Base-by-base conservation (phyloP, 2,329 filamentous ascomycete genomes). In the Scorias spongiosa region DNA sequence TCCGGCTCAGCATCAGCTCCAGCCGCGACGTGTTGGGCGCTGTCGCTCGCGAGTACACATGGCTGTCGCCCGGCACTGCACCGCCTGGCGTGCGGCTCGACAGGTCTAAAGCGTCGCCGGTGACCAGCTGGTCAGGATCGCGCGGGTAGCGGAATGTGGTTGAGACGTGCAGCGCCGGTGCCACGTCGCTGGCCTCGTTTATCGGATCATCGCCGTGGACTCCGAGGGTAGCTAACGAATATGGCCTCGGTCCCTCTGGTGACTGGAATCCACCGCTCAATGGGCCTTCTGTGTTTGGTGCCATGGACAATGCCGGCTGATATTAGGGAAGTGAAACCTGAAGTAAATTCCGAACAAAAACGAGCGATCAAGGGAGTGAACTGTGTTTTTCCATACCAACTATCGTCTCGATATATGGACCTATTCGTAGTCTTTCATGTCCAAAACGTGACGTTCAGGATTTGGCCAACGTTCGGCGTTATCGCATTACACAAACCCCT, bases 81-180 rank as follows among this genome's bases (percentile, higher is more conserved):
- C 44, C 47, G 51, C 44, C 71, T 8, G 52, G 43, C 15, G 48
- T 32, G 41, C 46, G 46, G 15, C 20, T 36, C 26, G 50, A 45
- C 41, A 54, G 45, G 30, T 56, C 46, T 29, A 53, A 43, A 39
- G 58, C 55, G 46, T 48, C 45, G 34, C 45, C 44, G 26, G 57
- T 54, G 9, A 47, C 52, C 39, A 94, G 73, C 26, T 76, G 61
- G 5, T 78, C 72, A 2, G 86, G 84, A 58, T 94, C 73, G 43
- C 69, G 64, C 26, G 72, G 69, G 63, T 95, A 96, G 53, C 85
- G 79, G 64, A 86, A 96, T 12, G 86, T 96, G 10, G 89, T 95
- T 48, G 86, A 87, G 50, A 93, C 78, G 61, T 96, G 89, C 57
- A 96, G 71, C 3, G 89, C 78, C 46, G 91, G 89, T 10, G 89